These are phyloP conservation scores for Acorus gramineus DNA, from an alignment of 106 monocot genomes.

Conservation along the genomic window DNA sequence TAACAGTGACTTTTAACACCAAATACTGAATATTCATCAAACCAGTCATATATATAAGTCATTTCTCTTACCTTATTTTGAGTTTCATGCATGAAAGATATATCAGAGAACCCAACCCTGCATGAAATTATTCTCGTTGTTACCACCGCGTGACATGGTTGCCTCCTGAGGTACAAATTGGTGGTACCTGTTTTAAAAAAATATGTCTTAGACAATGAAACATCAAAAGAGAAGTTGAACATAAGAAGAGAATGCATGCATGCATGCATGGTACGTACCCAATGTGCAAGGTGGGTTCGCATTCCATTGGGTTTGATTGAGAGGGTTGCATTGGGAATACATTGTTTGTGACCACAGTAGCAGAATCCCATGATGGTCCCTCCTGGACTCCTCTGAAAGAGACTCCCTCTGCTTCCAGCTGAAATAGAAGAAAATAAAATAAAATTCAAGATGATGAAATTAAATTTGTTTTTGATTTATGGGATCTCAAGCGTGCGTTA, in stretches of 20 bases:
- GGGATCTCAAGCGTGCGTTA: too few relatives aligned
- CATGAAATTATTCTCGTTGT: constrained; percentile 41
- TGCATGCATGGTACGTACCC: constrained; percentile 17
- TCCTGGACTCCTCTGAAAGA: constrained; percentile 27
- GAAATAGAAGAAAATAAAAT: not conserved
- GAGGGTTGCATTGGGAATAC: constrained; percentile 21
- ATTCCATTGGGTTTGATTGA: constrained; percentile 29
- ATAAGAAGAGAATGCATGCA: not conserved
- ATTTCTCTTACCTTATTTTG: too few relatives aligned
- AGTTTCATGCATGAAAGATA: too few relatives aligned
- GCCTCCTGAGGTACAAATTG: constrained; percentile 34
- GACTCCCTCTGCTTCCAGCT: constrained; percentile 39
- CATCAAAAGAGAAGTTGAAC: not conserved
- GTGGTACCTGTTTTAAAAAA: constrained; percentile 30
- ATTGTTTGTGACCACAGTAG: constrained; percentile 2
- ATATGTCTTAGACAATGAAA: constrained; percentile 2
- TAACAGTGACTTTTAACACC: too few relatives aligned
- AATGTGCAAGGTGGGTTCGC: constrained; percentile 53
- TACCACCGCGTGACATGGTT: constrained; percentile 14
- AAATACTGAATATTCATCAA: too few relatives aligned
- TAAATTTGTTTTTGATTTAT: too few relatives aligned
- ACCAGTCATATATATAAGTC: too few relatives aligned
- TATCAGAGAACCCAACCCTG: constrained; percentile 40
- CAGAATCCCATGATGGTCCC: constrained; percentile 16
- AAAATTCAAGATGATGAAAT: too few relatives aligned